These are phyloP conservation scores for Aspergillus hancockii DNA, from an alignment of 495 filamentous ascomycete genomes.

Conservation along the genomic window DNA sequence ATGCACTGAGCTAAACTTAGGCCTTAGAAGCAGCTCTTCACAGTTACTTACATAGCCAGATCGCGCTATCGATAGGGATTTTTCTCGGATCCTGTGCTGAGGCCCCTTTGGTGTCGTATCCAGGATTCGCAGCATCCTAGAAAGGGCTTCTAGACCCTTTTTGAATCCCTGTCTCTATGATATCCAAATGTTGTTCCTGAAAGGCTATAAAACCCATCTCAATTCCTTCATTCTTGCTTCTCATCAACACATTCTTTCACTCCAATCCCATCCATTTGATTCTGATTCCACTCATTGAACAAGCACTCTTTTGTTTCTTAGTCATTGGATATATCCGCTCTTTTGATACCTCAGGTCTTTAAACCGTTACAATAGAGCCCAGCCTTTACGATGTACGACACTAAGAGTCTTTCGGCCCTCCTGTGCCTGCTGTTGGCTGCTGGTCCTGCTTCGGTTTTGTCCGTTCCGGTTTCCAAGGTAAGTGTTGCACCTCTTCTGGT, in stretches of 20 bases:
- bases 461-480: conserved; percentile 29
- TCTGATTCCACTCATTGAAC: conserved; percentile 6
- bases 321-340: conserved; percentile 11
- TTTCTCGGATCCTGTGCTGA: conserved; percentile 11
- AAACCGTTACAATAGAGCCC: neutral
- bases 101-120: conserved; percentile 5
- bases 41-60: neutral
- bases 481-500: neutral
- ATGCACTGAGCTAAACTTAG: neutral
- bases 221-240: conserved; percentile 2
- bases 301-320: neutral
- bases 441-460: conserved; percentile 34
- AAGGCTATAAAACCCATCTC: neutral
- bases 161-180: neutral
- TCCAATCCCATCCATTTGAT: neutral
- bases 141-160: conserved; percentile 14
- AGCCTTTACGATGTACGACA: conserved; percentile 31
- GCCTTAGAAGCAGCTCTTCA: neutral
- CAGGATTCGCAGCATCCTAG: conserved; percentile 8
- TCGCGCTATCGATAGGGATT: conserved; percentile 7
- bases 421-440: conserved; percentile 39
- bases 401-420: conserved; percentile 35
- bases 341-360: neutral
- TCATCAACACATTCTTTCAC: conserved; percentile 8
- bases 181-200: conserved; percentile 2